Evolutionary conservation across 2,329 filamentous ascomycete species (phyloP).

Genomic region (Penicillium janthinellum): DNA sequence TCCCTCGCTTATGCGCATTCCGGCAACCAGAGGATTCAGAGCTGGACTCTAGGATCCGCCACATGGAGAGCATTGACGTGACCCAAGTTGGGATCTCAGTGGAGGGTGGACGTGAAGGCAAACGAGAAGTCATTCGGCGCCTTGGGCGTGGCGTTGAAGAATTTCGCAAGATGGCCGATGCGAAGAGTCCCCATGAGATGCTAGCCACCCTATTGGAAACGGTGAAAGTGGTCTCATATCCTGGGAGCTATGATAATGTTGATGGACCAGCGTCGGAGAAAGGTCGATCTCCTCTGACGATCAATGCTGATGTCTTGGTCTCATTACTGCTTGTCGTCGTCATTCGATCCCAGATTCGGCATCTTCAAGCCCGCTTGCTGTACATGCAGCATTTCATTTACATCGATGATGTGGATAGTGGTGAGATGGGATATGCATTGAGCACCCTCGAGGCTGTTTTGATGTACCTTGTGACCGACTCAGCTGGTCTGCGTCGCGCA

Average conservation of each 20-base stretch:
- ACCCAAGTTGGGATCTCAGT: constrained; percentile 90
- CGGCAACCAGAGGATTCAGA: constrained; percentile 82
- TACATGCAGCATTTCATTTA: constrained; percentile 99
- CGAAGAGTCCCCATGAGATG: constrained; percentile 86
- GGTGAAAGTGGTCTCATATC: constrained; percentile 78
- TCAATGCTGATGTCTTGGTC: constrained; percentile 89
- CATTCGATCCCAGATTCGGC: constrained; percentile 82
- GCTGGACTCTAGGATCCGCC: constrained; percentile 82
- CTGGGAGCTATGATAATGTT: constrained; percentile 48
- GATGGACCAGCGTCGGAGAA: constrained; percentile 54
- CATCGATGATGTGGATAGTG: constrained; percentile 94
- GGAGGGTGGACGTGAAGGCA: constrained; percentile 74
- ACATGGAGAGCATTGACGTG: constrained; percentile 92
- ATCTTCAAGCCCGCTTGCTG: constrained; percentile 83
- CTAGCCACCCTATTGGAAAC: constrained; percentile 76
- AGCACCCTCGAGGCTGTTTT: constrained; percentile 96
- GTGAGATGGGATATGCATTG: constrained; percentile 92
- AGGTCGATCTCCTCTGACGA: constrained; percentile 59
- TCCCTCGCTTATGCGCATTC: constrained; percentile 76
- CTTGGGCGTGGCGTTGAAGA: constrained; percentile 79
- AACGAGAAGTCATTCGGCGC: constrained; percentile 76
- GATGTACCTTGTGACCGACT: constrained; percentile 82
- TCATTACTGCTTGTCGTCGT: constrained; percentile 89
- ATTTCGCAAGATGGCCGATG: constrained; percentile 80
- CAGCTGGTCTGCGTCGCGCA: constrained; percentile 76